Base-by-base conservation (phyloP, 495 filamentous ascomycete species). In the Rostrohypoxylon terebratum region DNA sequence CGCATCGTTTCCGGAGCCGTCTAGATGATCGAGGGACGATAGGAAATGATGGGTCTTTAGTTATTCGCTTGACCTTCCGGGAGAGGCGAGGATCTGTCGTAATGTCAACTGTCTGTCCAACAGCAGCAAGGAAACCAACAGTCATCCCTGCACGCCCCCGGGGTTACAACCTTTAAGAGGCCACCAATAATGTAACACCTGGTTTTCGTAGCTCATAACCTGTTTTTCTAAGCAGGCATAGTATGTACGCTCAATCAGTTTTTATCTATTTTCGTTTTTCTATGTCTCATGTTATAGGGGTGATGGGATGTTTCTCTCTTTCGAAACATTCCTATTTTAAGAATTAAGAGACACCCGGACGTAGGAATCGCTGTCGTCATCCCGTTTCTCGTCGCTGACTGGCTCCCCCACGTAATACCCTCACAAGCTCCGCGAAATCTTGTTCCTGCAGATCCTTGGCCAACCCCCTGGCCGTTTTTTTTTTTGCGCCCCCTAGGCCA, bases 381-480 rank as follows among this genome's bases (percentile, higher is more conserved):
- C 48, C 48, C 25, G 21, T 53, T 21, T 53, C 13, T 25, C 48
- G 13, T 31, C 1, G 34, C 34, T 42, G 36, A 59, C 38, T 42
- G 23, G 44, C 31, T 13, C 44, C 59, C 59, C 57, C 59, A 62
- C 53, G 18, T 25, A 55, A 55, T 28, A 13, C 28, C 48, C n/a
- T 36, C n/a, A 57, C 38, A 54, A 45, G 58, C 54, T 58, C 38
- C 25, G 18, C 48, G n/a, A 58, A 66, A 65, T 51, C 66, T 63
- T 69, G 61, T 66, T 69, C 62, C 66, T 69, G 55, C 34, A 63
- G 61, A 69, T 66, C 33, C 33, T 44, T 61, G 31, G 3, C 34
- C n/a, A n/a, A 60, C 68, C 61, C 23, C 16, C 60, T 21, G 21
- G 5, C 23, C 3, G 28, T 28, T 47, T 50, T 57, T 28, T 47